A percentile compares a stretch with the other conserved stretches of the same genome.
phyloP scores from a whole-genome alignment of 495 filamentous ascomycete species.

The Penicillium diatomitis region DNA sequence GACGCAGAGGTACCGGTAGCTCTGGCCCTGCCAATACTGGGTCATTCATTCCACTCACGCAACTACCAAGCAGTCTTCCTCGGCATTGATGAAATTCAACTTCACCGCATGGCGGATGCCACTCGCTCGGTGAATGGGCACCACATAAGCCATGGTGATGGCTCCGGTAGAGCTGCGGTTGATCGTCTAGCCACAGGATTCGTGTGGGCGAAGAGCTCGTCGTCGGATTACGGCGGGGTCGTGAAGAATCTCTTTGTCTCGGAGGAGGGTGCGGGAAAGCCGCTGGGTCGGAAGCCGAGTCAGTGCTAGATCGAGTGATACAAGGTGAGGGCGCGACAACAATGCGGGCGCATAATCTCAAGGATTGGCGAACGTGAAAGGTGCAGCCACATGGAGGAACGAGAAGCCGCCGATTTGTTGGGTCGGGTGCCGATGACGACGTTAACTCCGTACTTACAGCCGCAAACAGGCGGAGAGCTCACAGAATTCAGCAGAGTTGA shows the following conservation, averaged over 20 bases:
- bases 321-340: too few species aligned
- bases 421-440: slow-evolving; percentile 16
- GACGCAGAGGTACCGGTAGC: too few species aligned
- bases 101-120: slow-evolving; percentile 83
- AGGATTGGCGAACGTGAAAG: neutral
- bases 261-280: too few species aligned
- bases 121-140: slow-evolving; percentile 85
- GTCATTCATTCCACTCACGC: slow-evolving; percentile 50
- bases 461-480: slow-evolving; percentile 10
- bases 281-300: too few species aligned
- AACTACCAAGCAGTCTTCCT: slow-evolving; percentile 74
- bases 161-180: slow-evolving; percentile 1
- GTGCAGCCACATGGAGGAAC: slow-evolving; percentile 2
- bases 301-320: too few species aligned
- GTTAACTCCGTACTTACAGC: slow-evolving; percentile 19
- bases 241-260: neutral
- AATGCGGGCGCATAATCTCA: slow-evolving; percentile 8
- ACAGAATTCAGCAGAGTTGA: too few species aligned
- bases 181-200: neutral
- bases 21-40: too few species aligned
- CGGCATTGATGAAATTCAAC: slow-evolving; percentile 59
- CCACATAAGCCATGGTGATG: slow-evolving; percentile 76
- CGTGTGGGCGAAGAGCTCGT: slow-evolving; percentile 7
- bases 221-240: slow-evolving; percentile 5
- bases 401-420: slow-evolving; percentile 7